Evolutionary conservation across 768 basidiomycete species (phyloP).

Genomic region (Fomitopsis pulvina): DNA sequence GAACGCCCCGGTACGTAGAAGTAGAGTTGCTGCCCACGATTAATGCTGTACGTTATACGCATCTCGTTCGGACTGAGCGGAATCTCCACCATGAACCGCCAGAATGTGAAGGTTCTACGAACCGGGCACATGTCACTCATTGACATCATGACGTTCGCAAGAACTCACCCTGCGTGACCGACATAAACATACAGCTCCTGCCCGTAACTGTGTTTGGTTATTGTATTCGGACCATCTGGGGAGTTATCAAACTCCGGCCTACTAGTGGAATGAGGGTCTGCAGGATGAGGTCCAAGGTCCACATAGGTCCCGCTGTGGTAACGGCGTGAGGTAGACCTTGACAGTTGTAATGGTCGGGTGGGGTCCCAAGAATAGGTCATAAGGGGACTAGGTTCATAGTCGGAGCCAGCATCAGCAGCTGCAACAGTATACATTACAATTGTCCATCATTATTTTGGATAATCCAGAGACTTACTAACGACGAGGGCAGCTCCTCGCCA

Average conservation of each 20-base stretch:
- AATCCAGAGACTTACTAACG: constrained; percentile 63
- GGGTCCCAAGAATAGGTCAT: constrained; percentile 72
- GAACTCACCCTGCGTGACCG: constrained; percentile 21
- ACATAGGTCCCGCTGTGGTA: constrained; percentile 30
- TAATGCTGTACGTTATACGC: constrained; percentile 74
- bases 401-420: constrained; percentile 77
- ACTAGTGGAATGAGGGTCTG: constrained; percentile 53
- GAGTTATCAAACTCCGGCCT: background rate
- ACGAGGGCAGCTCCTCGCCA: constrained; percentile 89
- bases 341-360: constrained; percentile 25
- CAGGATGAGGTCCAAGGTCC: constrained; percentile 67
- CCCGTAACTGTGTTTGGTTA: constrained; percentile 11
- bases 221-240: constrained; percentile 1
- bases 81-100: constrained; percentile 85
- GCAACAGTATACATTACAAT: background rate
- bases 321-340: constrained; percentile 4
- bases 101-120: constrained; percentile 82
- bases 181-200: constrained; percentile 23
- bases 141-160: background rate
- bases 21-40: constrained; percentile 65
- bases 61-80: constrained; percentile 70
- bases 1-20: constrained; percentile 78
- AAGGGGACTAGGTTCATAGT: constrained; percentile 67
- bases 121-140: background rate
- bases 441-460: background rate